Percentiles rank a stretch among this genome's conserved stretches.
These are phyloP conservation scores for Kockovaella imperatae DNA, from an alignment of 768 basidiomycete genomes.

Conservation along the genomic window DNA sequence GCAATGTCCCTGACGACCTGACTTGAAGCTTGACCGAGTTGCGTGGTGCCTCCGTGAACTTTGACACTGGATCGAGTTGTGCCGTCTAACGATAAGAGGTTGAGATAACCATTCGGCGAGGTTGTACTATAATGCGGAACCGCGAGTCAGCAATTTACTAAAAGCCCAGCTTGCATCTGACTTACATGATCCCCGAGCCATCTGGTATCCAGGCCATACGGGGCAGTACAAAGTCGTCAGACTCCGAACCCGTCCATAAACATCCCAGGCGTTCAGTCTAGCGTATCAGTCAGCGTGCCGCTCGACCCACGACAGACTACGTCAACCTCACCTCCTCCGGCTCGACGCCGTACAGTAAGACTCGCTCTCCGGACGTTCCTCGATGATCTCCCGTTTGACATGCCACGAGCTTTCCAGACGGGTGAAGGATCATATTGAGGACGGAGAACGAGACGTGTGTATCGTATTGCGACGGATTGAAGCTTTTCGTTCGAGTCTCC, in stretches of 20 bases:
- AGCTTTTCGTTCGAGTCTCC: slow-evolving; percentile 23
- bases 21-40: slow-evolving; percentile 27
- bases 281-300: not conserved
- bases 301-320: not conserved
- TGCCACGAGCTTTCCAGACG: slow-evolving; percentile 34
- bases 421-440: slow-evolving; percentile 38
- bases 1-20: slow-evolving; percentile 35
- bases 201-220: slow-evolving; percentile 42
- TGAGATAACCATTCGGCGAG: slow-evolving; percentile 37
- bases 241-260: slow-evolving; percentile 38
- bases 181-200: slow-evolving; percentile 40
- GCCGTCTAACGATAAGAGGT: slow-evolving; percentile 29
- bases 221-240: slow-evolving; percentile 41
- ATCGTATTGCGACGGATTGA: slow-evolving; percentile 42
- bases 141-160: not conserved
- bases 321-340: slow-evolving; percentile 20
- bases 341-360: slow-evolving; percentile 37
- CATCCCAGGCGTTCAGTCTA: slow-evolving; percentile 33
- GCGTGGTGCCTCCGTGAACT: slow-evolving; percentile 24
- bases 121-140: slow-evolving; percentile 28
- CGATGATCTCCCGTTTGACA: slow-evolving; percentile 43
- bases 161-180: not conserved
- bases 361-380: slow-evolving; percentile 36
- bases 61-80: slow-evolving; percentile 29
- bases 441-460: slow-evolving; percentile 41